Conservation (phyloP, 2,329 filamentous ascomycete genomes). For the Phyllachora maydis region DNA sequence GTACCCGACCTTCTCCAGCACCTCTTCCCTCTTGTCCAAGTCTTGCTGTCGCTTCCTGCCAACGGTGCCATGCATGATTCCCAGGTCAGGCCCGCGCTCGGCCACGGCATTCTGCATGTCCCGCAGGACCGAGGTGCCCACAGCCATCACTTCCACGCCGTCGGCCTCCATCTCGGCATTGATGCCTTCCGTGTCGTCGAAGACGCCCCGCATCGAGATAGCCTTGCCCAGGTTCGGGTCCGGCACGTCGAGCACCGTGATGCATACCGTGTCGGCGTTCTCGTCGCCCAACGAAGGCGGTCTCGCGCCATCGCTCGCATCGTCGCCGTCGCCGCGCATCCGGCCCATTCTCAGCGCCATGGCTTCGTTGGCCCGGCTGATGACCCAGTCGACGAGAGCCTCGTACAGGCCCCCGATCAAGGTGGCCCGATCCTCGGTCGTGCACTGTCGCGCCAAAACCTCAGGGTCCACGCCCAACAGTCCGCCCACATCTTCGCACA, state of each 20-base stretch:
- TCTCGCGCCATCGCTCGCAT: conserved; percentile 35
- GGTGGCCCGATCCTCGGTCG: conserved; percentile 64
- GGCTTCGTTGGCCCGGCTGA: conserved; percentile 68
- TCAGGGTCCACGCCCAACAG: conserved; percentile 77
- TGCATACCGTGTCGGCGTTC: conserved; percentile 63
- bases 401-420: conserved; percentile 82
- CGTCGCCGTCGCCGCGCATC: conserved; percentile 42
- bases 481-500: conserved; percentile 77
- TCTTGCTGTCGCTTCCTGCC: conserved; percentile 58
- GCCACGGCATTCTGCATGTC: conserved; percentile 73
- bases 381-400: conserved; percentile 84
- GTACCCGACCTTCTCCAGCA: conserved; percentile 72
- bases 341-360: conserved; percentile 57
- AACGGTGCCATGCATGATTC: conserved; percentile 45
- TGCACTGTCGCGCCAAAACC: conserved; percentile 55
- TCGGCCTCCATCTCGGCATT: conserved; percentile 96
- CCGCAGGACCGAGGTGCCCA: conserved; percentile 63
- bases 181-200: conserved; percentile 83
- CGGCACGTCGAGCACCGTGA: conserved; percentile 77
- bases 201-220: conserved; percentile 71
- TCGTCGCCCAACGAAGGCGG: conserved; percentile 53
- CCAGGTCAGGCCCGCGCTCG: conserved; percentile 60
- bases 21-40: conserved; percentile 60
- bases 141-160: conserved; percentile 54
- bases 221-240: conserved; percentile 67